Base-by-base conservation (phyloP, 352 stramenopile genomes). In the Pythium biforme region DNA sequence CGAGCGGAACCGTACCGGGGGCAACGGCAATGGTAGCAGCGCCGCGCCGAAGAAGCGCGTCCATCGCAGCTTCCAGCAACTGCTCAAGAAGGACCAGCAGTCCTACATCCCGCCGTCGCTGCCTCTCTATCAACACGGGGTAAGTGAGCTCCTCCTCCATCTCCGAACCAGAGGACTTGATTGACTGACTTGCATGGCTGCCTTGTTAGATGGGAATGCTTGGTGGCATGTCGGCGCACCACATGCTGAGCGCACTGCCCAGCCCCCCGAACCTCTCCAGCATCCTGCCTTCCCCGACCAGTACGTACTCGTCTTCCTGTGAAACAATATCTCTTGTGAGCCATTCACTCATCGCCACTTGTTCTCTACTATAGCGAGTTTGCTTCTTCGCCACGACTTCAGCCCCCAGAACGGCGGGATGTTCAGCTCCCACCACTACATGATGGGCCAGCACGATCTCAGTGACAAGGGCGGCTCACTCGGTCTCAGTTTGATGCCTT, bases 21-120 rank as follows among this genome's bases (percentile, higher is more conserved):
- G 14, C 31, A 17, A 22, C 10, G 17, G 26, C 23, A 53, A n/a
- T 17, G 26, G n/a, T 23, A 22, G 43, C 23, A 31, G 19, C 19
- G 41, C 43, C 15, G n/a, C 9, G 6, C 75, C 82, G 49, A 90
- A 89, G 69, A 89, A 90, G 46, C 69, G 81, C 5, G 76, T 86
- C 53, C 81, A 88, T 34, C 77, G 79, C 27, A 67, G 81, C n/a
- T 90, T 90, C 54, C 81, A 90, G 68, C 81, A 90, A 63, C 70
- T 90, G 65, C 69, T 90, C 17, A 85, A 88, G 66, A 90, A 90
- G 40, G 79, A 89, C 54, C 79, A 90, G 48, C 66, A 76, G 63
- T 72, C 70, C 50, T 89, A 87, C 59, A 76, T 79, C 8, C 81
- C 81, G 8, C 79, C 81, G 29, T 72, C 81, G 45, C 72, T 89